Evolutionary conservation across 2,329 filamentous ascomycete genomes (phyloP), one percentile per base, ranked within the genome.

Genomic region (Cercospora zeae-maydis): DNA sequence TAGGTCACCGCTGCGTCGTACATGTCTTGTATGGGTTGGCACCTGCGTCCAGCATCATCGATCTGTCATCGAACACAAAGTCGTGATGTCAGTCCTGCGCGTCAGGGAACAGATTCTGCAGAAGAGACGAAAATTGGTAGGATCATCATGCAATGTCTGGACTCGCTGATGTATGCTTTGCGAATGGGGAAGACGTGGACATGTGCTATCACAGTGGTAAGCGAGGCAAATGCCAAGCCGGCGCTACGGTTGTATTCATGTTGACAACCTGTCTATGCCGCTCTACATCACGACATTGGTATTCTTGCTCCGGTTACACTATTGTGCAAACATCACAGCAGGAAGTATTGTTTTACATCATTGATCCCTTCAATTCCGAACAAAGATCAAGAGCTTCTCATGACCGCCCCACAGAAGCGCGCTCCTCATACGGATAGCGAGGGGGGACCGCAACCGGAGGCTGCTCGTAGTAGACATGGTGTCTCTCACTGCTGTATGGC

Each of bases 351-450:
- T 16, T 16, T 5, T 31, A 45, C 34, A 39, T 42, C 13, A 3
- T 9, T 45, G 5, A 24, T 39, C 11, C 24, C 34, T 57, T n/a
- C 54, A 42, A n/a, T 24, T 27, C 14, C n/a, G 37, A 4, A 5
- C 2, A 45, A 16, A 2, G 3, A 27, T 6, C 24, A 45, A 45
- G 8, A 11, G 16, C 1, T 7, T 11, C 27, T 66, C 55, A 66
- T 36, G 62, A 47, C 4, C 66, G 64, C 34, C 62, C 64, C 42
- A 66, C 66, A 45, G 64, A 67, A 59, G 64, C 62, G 31, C 65
- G 65, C 31, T 67, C 61, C n/a, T 68, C 66, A 53, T 68, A 66
- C 58, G 56, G 24, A 49, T 68, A 68, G 34, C 58, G 61, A 42
- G 36, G 51, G 27, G 61, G 47, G 31, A 47, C 27, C 37, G 55